A percentile compares a stretch with the other conserved stretches of the same genome.
These are phyloP conservation scores for Plasmodium gonderi DNA, from an alignment of 169 alveolate species.

Conservation along the genomic window DNA sequence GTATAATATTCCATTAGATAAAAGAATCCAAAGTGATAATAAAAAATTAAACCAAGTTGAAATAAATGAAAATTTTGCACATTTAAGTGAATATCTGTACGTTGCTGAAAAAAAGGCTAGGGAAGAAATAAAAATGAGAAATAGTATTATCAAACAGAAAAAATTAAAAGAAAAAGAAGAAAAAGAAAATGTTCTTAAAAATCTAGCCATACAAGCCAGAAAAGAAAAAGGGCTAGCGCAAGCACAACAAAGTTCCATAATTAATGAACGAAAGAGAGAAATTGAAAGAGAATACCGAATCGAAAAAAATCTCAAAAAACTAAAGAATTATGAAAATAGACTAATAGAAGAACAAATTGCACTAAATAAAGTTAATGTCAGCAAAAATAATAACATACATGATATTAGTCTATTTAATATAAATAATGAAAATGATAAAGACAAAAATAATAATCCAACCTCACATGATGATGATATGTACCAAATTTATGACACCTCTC, in stretches of 20 bases:
- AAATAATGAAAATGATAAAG: not conserved
- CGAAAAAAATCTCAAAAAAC: constrained; percentile 82
- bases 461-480: constrained; percentile 40
- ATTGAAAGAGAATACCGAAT: constrained; percentile 84
- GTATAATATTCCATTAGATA: constrained; percentile 97
- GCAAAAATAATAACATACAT: constrained; percentile 56
- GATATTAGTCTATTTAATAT: constrained; percentile 55
- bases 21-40: constrained; percentile 98
- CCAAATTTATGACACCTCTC: constrained; percentile 60
- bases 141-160: constrained; percentile 90
- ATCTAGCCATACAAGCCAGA: constrained; percentile 93
- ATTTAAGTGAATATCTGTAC: constrained; percentile 93
- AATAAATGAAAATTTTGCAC: constrained; percentile 95
- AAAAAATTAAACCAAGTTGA: constrained; percentile 92
- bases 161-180: constrained; percentile 92
- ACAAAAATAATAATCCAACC: not conserved
- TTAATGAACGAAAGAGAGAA: constrained; percentile 85
- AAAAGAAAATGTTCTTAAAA: constrained; percentile 91
- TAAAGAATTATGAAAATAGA: constrained; percentile 72
- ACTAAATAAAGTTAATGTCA: constrained; percentile 32
- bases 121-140: constrained; percentile 96
- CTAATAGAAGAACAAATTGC: constrained; percentile 67
- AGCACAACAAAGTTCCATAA: constrained; percentile 14
- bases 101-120: constrained; percentile 97
- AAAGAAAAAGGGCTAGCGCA: constrained; percentile 82